A percentile compares a stretch with the other conserved stretches of the same genome.
Evolutionary conservation across 768 basidiomycete species (phyloP).

Genomic region (Rhodotorula sphaerocarpa): DNA sequence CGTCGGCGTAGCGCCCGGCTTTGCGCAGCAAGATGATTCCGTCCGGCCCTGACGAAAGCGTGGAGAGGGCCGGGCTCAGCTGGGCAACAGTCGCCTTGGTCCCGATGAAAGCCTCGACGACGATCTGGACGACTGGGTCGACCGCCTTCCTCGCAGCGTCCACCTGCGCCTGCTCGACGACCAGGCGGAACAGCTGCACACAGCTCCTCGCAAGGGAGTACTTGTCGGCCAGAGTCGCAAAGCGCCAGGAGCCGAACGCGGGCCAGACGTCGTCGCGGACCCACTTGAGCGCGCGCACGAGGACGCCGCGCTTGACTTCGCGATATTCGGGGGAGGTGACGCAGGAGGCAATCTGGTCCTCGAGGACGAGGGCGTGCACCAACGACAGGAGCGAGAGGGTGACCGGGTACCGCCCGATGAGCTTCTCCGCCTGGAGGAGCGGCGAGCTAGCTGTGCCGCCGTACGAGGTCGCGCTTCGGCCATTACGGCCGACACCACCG

Average conservation of each 20-base stretch:
- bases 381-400: slow-evolving; percentile 70
- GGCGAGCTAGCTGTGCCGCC: not conserved
- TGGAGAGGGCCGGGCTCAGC: slow-evolving; percentile 68
- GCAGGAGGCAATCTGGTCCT: slow-evolving; percentile 56
- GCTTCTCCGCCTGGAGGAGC: slow-evolving; percentile 58
- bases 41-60: slow-evolving; percentile 57
- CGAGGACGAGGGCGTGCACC: slow-evolving; percentile 64
- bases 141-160: not conserved
- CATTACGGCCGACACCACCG: not conserved
- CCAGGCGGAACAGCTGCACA: slow-evolving; percentile 57
- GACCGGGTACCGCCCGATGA: slow-evolving; percentile 69
- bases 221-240: slow-evolving; percentile 66
- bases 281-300: slow-evolving; percentile 66
- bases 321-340: slow-evolving; percentile 54
- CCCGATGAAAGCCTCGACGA: slow-evolving; percentile 63
- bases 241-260: slow-evolving; percentile 77
- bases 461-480: not conserved
- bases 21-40: slow-evolving; percentile 56
- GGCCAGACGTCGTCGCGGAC: slow-evolving; percentile 84
- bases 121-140: slow-evolving; percentile 33
- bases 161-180: slow-evolving; percentile 46
- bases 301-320: slow-evolving; percentile 73
- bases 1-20: slow-evolving; percentile 62
- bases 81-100: slow-evolving; percentile 62
- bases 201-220: slow-evolving; percentile 71